Percentiles rank a stretch among this genome's conserved stretches.
These are phyloP conservation scores for Colletotrichum eremochloae DNA, from an alignment of 2,329 filamentous ascomycete genomes.

Conservation along the genomic window DNA sequence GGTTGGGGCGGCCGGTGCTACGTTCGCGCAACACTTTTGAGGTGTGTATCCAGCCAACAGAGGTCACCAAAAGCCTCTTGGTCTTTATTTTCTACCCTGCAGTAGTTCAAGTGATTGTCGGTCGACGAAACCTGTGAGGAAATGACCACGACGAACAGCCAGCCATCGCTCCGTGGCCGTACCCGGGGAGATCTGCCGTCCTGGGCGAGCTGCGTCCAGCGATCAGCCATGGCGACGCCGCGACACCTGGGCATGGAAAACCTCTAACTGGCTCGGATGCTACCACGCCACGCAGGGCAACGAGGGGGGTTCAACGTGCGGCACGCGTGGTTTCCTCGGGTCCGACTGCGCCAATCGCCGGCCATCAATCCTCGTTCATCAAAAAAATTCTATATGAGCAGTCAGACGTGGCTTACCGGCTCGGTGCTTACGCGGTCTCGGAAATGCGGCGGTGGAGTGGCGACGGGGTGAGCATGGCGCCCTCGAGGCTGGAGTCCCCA, in stretches of 20 bases:
- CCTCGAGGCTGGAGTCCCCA: not conserved
- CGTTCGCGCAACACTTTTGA: conserved; percentile 19
- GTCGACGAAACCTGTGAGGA: not conserved
- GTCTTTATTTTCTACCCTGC: not conserved
- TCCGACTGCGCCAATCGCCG: not conserved
- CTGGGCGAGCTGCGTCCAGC: conserved; percentile 30
- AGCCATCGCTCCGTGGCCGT: not conserved
- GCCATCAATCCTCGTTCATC: too few species aligned
- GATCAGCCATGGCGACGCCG: conserved; percentile 36
- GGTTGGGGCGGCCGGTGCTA: not conserved
- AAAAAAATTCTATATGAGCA: not conserved
- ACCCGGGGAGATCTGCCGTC: conserved; percentile 16
- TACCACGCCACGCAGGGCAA: conserved; percentile 14
- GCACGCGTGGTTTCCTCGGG: conserved; percentile 2
- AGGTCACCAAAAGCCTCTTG: conserved; percentile 8
- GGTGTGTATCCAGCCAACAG: conserved; percentile 37
- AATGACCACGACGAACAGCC: not conserved
- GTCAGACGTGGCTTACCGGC: not conserved
- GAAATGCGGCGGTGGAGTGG: conserved; percentile 15
- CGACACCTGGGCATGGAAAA: conserved; percentile 27
- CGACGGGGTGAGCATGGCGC: conserved; percentile 5
- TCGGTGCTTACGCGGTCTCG: conserved; percentile 27
- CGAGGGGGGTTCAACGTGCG: conserved; percentile 7
- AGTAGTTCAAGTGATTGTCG: conserved; percentile 6
- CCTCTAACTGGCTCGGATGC: conserved; percentile 22